phyloP scores from a whole-genome alignment of 2,329 filamentous ascomycete genomes.

The Fusarium sp. region DNA sequence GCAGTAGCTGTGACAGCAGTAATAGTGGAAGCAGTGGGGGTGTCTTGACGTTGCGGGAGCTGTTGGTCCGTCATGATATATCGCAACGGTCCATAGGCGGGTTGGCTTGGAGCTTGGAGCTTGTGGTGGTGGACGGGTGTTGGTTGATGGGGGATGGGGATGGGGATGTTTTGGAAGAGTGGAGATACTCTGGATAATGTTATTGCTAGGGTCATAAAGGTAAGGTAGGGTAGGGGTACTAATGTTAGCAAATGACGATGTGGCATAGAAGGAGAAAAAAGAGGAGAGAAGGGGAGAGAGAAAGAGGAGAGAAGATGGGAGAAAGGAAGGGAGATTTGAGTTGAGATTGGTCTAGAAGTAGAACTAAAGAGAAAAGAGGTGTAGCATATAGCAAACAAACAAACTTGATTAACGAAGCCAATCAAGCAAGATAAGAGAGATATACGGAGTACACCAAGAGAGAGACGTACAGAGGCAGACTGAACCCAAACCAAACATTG shows the following conservation, averaged over 20 bases:
- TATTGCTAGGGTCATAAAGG: no score
- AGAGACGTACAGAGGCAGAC: background rate
- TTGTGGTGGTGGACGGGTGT: background rate
- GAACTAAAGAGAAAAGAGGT: background rate
- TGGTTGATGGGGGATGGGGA: slow-evolving; percentile 18
- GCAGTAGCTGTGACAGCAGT: slow-evolving; percentile 7
- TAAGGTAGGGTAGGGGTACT: no score
- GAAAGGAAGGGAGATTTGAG: background rate
- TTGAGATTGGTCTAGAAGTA: background rate
- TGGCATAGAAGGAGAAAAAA: background rate
- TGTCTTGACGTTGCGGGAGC: slow-evolving; percentile 9
- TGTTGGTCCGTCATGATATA: slow-evolving; percentile 36
- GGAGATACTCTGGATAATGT: background rate
- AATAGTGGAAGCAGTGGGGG: slow-evolving; percentile 27
- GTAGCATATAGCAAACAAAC: background rate
- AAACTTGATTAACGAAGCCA: slow-evolving; percentile 2
- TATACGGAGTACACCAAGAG: background rate
- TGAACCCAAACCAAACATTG: background rate
- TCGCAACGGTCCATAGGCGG: slow-evolving; percentile 9
- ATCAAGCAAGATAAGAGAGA: background rate
- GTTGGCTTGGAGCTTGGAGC: background rate
- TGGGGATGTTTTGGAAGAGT: slow-evolving; percentile 9
- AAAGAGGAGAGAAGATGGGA: background rate
- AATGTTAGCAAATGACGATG: background rate
- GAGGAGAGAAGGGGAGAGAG: background rate